Evolutionary conservation across 805 yeast species (phyloP).

Genomic region (Cyberlindnera xylosilytica): DNA sequence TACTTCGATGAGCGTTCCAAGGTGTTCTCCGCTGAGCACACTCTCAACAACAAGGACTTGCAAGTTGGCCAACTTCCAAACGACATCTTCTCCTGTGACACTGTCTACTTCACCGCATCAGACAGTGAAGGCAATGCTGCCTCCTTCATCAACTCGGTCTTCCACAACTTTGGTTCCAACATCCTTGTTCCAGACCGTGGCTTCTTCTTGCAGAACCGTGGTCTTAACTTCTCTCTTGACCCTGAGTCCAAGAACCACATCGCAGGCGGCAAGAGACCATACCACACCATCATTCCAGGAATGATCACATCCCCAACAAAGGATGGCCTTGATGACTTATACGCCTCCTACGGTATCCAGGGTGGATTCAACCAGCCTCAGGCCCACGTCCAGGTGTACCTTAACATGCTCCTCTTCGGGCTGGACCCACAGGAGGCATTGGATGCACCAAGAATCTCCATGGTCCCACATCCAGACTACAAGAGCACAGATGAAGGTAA

Average conservation of each 20-base stretch:
- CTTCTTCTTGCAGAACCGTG: conserved; percentile 72
- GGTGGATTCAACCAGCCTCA: conserved; percentile 89
- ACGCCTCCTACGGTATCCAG: conserved; percentile 77
- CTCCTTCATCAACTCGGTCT: conserved; percentile 76
- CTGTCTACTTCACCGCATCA: conserved; percentile 63
- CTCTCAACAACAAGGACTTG: conserved; percentile 40
- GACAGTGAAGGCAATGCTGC: conserved; percentile 76
- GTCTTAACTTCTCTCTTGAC: conserved; percentile 66
- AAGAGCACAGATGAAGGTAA: conserved; percentile 46
- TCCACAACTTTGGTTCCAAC: conserved; percentile 65
- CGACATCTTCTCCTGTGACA: conserved; percentile 58
- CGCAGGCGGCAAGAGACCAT: conserved; percentile 70
- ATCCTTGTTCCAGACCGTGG: conserved; percentile 65
- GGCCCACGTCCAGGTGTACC: conserved; percentile 75
- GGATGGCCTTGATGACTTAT: conserved; percentile 42
- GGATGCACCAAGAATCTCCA: conserved; percentile 72
- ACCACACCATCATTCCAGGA: conserved; percentile 83
- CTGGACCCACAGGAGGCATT: conserved; percentile 69
- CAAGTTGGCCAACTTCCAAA: conserved; percentile 53
- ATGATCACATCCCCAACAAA: conserved; percentile 53
- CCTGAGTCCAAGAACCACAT: conserved; percentile 55
- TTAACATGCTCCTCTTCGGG: conserved; percentile 61
- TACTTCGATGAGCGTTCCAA: conserved; percentile 50
- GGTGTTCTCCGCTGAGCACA: conserved; percentile 39
- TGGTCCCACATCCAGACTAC: conserved; percentile 48